phyloP scores from a whole-genome alignment of 2,329 filamentous ascomycete genomes.

The Juglanconis oblonga region DNA sequence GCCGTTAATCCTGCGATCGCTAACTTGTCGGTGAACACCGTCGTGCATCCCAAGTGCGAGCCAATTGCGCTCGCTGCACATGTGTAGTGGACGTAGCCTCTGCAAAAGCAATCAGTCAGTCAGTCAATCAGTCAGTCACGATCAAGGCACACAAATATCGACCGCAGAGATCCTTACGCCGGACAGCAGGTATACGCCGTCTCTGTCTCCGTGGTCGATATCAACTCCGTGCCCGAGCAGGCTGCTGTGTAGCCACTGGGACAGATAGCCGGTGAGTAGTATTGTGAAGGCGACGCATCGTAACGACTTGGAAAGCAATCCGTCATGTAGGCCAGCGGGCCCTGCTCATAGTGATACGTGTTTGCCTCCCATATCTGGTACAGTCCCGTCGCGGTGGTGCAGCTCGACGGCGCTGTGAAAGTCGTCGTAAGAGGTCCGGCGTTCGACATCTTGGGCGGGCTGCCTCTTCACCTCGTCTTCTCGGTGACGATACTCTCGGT shows the following conservation, averaged over 20 bases:
- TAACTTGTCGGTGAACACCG: constrained; percentile 18
- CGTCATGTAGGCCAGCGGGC: constrained; percentile 23
- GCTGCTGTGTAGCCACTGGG: constrained; percentile 26
- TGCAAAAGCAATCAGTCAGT: neutral
- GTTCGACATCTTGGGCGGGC: constrained; percentile 13
- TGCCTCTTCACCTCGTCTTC: constrained; percentile 13
- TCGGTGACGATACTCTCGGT: neutral
- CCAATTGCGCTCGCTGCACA: constrained; percentile 14
- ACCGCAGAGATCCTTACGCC: constrained; percentile 16
- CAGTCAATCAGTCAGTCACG: neutral
- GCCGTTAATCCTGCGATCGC: constrained; percentile 21
- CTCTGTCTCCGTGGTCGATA: constrained; percentile 21
- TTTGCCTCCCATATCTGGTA: constrained; percentile 23
- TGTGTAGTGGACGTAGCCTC: constrained; percentile 20
- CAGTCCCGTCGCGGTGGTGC: constrained; percentile 23
- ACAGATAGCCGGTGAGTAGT: constrained; percentile 27
- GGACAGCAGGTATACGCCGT: constrained; percentile 28
- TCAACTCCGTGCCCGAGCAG: constrained; percentile 22
- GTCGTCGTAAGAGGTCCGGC: constrained; percentile 28
- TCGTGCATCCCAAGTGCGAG: constrained; percentile 23
- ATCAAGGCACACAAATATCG: neutral
- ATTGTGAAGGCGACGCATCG: constrained; percentile 22
- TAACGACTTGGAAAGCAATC: constrained; percentile 26
- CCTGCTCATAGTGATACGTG: constrained; percentile 24
- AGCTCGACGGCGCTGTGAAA: constrained; percentile 25